A percentile compares a stretch with the other conserved stretches of the same genome.
Evolutionary conservation across 306 rosid species (phyloP).

Genomic region (Cucurbita argyrosperma): DNA sequence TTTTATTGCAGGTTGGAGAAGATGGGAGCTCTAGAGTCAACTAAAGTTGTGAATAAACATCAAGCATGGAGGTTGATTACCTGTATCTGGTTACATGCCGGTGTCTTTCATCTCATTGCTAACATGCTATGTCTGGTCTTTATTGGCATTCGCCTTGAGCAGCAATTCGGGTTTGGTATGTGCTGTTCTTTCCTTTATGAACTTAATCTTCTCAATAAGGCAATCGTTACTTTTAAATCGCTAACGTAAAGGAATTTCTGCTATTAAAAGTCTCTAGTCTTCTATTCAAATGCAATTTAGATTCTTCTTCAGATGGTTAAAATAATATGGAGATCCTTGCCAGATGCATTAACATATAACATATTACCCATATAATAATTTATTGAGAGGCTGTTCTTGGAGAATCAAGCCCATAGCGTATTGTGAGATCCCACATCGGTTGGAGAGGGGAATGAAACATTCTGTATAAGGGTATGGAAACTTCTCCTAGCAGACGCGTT

Average conservation of each 20-base stretch:
- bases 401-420: not conserved
- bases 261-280: not conserved
- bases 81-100: conserved; percentile 89
- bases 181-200: not conserved
- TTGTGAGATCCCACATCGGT: too few species aligned
- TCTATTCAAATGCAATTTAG: not conserved
- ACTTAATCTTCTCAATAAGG: not conserved
- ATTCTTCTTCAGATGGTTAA: not conserved
- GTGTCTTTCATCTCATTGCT: conserved; percentile 54
- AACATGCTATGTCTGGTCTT: conserved; percentile 72
- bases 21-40: conserved; percentile 61
- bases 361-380: not conserved
- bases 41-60: conserved; percentile 38
- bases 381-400: not conserved
- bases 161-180: conserved; percentile 80
- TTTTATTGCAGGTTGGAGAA: conserved; percentile 43
- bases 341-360: not conserved
- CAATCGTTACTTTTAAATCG: not conserved
- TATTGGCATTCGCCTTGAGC: conserved; percentile 80
- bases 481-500: too few species aligned
- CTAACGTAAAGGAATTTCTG: not conserved
- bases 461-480: too few species aligned
- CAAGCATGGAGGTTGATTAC: conserved; percentile 84
- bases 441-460: too few species aligned
- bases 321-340: not conserved